Conservation (phyloP, 192 early-diverging fungal genomes). For the Dispira parvispora region DNA sequence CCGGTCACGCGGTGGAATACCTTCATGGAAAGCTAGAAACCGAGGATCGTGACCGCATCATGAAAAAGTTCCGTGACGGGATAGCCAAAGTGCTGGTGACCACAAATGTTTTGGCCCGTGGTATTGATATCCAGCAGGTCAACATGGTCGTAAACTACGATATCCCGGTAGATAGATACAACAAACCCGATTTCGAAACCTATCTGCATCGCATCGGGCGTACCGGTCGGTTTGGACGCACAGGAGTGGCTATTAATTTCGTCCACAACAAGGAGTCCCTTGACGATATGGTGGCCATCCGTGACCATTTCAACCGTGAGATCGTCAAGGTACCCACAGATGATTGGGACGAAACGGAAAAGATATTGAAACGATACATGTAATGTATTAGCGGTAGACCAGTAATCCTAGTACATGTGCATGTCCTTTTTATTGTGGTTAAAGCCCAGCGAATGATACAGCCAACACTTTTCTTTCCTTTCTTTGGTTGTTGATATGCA, state of each 20-base stretch:
- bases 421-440: too few species aligned
- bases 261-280: slow-evolving; percentile 59
- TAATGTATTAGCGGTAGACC: background rate
- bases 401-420: too few species aligned
- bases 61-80: slow-evolving; percentile 85
- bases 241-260: slow-evolving; percentile 89
- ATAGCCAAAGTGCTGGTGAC: slow-evolving; percentile 86
- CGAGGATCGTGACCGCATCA: slow-evolving; percentile 68
- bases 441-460: too few species aligned
- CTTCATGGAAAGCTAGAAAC: slow-evolving; percentile 72
- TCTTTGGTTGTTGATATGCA: too few species aligned
- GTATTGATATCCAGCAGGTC: slow-evolving; percentile 94
- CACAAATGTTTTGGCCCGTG: slow-evolving; percentile 92
- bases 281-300: slow-evolving; percentile 68
- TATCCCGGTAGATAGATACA: slow-evolving; percentile 52
- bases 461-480: too few species aligned
- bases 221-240: slow-evolving; percentile 92
- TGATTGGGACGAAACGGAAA: slow-evolving; percentile 65
- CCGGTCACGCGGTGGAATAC: slow-evolving; percentile 69
- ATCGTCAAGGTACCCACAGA: slow-evolving; percentile 74
- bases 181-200: slow-evolving; percentile 72
- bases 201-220: slow-evolving; percentile 97
- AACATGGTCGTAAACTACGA: slow-evolving; percentile 95
- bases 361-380: slow-evolving; percentile 68
- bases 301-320: slow-evolving; percentile 57